phyloP scores from a whole-genome alignment of 164 flowering plant species.

The Hamamelis virginiana region DNA sequence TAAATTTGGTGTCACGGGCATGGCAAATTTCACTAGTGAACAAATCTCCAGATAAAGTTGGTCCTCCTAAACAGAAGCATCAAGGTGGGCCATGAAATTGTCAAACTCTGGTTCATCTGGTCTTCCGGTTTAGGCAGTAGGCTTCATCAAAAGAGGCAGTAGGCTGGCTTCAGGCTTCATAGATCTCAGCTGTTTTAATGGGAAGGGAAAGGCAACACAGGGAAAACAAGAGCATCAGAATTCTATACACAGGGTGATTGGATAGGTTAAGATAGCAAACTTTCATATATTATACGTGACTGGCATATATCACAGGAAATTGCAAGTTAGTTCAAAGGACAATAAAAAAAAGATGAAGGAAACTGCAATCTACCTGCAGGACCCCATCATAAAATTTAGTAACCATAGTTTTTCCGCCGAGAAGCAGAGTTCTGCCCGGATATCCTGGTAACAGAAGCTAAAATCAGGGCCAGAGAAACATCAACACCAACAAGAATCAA shows the following conservation, averaged over 20 bases:
- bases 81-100: constrained; percentile 68
- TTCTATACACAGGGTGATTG: constrained; percentile 39
- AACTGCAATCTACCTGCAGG: constrained; percentile 44
- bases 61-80: constrained; percentile 35
- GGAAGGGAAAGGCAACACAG: constrained; percentile 74
- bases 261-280: constrained; percentile 43
- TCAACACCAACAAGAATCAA: neutral
- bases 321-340: constrained; percentile 17
- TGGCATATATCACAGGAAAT: constrained; percentile 24
- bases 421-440: constrained; percentile 67
- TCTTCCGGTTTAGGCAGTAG: constrained; percentile 82
- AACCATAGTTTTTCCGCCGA: constrained; percentile 74
- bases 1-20: constrained; percentile 22
- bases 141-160: constrained; percentile 71
- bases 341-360: constrained; percentile 8
- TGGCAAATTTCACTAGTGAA: constrained; percentile 18
- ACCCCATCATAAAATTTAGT: constrained; percentile 36
- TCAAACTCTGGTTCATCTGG: constrained; percentile 72
- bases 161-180: constrained; percentile 92
- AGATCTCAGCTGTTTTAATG: constrained; percentile 77
- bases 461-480: neutral
- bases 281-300: constrained; percentile 18
- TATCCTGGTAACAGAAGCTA: constrained; percentile 51
- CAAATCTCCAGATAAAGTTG: too few relatives aligned
- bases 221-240: constrained; percentile 69